These are phyloP conservation scores for Colletotrichum sp. DNA, from an alignment of 2,329 filamentous ascomycete genomes.

Conservation along the genomic window DNA sequence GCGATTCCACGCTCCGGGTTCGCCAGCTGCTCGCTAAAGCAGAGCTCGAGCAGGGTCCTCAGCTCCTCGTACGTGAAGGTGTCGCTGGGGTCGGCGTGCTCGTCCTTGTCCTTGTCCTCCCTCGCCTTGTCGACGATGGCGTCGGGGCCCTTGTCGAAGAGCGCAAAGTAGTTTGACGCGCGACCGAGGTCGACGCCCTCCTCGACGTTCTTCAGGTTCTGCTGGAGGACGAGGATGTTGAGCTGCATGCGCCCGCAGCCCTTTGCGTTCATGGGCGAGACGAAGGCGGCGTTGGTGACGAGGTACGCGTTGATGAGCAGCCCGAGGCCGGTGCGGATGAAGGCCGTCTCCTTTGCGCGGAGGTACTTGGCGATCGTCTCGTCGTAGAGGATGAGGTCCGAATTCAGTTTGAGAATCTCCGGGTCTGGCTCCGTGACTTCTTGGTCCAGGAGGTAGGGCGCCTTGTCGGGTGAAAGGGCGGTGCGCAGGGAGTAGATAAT, in stretches of 20 bases:
- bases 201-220: constrained; percentile 95
- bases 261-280: constrained; percentile 82
- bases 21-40: constrained; percentile 69
- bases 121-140: constrained; percentile 68
- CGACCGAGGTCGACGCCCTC: constrained; percentile 67
- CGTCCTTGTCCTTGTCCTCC: constrained; percentile 60
- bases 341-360: constrained; percentile 71
- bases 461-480: constrained; percentile 64
- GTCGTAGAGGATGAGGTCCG: constrained; percentile 85
- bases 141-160: constrained; percentile 71
- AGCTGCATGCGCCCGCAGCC: constrained; percentile 89
- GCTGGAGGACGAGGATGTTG: constrained; percentile 93
- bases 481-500: constrained; percentile 79
- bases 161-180: constrained; percentile 70
- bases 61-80: constrained; percentile 70
- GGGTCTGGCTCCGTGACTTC: constrained; percentile 80
- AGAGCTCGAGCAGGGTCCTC: constrained; percentile 69
- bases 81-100: constrained; percentile 37
- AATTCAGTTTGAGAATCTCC: constrained; percentile 81
- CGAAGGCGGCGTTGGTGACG: constrained; percentile 71
- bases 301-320: constrained; percentile 81
- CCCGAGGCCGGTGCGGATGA: constrained; percentile 79
- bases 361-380: constrained; percentile 79
- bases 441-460: constrained; percentile 70
- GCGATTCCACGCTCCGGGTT: constrained; percentile 72